Percentiles rank a stretch among this genome's conserved stretches.
Evolutionary conservation across 2,329 filamentous ascomycete species (phyloP).

Genomic region (Elsinoe arachidis): DNA sequence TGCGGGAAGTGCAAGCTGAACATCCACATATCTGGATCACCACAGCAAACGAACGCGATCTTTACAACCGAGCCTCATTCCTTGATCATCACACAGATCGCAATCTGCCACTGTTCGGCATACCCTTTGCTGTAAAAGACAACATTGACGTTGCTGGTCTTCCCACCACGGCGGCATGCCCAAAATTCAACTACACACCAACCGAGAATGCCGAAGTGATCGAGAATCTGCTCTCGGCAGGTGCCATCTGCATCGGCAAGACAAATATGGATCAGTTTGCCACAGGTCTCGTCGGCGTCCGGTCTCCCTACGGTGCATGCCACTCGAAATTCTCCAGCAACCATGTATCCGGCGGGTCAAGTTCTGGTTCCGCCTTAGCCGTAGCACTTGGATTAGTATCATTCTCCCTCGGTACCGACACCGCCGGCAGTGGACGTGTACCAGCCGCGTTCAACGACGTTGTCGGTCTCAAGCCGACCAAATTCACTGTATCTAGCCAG

Average conservation of each 20-base stretch:
- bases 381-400: constrained; percentile 47
- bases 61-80: not conserved
- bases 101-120: constrained; percentile 41
- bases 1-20: constrained; percentile 40
- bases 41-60: constrained; percentile 31
- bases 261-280: constrained; percentile 55
- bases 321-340: constrained; percentile 43
- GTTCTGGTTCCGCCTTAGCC: constrained; percentile 47
- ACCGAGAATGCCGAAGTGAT: constrained; percentile 43
- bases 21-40: constrained; percentile 47
- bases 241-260: constrained; percentile 52
- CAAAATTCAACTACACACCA: constrained; percentile 41
- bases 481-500: constrained; percentile 42
- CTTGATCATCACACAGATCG: constrained; percentile 4
- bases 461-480: constrained; percentile 43
- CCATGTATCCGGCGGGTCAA: constrained; percentile 50
- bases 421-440: constrained; percentile 46
- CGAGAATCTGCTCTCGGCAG: constrained; percentile 40
- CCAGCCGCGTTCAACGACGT: constrained; percentile 48
- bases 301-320: constrained; percentile 50
- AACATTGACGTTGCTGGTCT: constrained; percentile 45
- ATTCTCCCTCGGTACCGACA: constrained; percentile 50
- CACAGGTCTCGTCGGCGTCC: constrained; percentile 51
- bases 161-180: constrained; percentile 45
- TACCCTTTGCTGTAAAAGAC: constrained; percentile 52